Evolutionary conservation across 164 flowering plant genomes (phyloP).

Genomic region (Annona squamosa): DNA sequence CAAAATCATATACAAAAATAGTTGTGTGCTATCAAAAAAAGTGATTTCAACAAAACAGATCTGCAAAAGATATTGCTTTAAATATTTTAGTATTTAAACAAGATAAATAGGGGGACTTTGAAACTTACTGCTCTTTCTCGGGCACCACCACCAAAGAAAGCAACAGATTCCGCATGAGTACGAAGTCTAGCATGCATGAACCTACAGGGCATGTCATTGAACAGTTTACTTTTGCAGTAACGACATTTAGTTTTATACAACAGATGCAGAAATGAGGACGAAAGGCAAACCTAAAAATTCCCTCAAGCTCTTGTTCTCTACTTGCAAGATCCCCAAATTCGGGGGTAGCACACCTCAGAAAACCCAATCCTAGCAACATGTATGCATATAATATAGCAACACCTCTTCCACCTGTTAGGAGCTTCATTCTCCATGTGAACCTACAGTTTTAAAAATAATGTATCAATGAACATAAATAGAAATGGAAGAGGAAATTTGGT

Average conservation of each 20-base stretch:
- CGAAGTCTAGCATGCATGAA: conserved; percentile 91
- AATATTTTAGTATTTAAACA: background rate
- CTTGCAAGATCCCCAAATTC: conserved; percentile 90
- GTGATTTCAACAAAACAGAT: background rate
- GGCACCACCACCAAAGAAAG: conserved; percentile 98
- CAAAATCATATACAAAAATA: too few species aligned
- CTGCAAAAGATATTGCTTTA: background rate
- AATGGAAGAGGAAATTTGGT: background rate
- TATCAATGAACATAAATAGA: background rate
- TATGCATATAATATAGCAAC: conserved; percentile 85
- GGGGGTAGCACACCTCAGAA: conserved; percentile 80
- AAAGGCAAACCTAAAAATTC: conserved; percentile 71
- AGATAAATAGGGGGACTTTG: background rate
- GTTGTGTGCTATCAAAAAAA: background rate
- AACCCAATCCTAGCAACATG: conserved; percentile 93
- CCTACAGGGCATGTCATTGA: conserved; percentile 30
- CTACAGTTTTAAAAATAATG: conserved; percentile 22
- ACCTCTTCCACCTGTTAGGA: conserved; percentile 83
- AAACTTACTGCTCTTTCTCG: conserved; percentile 82
- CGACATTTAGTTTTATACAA: background rate
- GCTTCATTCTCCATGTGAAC: conserved; percentile 99
- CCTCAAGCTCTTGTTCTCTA: conserved; percentile 90
- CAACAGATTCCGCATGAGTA: conserved; percentile 97
- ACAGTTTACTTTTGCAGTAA: conserved; percentile 3
- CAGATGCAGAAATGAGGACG: conserved; percentile 11